Evolutionary conservation across 2,329 filamentous ascomycete species (phyloP).

Genomic region (Hypoxylon sp.): DNA sequence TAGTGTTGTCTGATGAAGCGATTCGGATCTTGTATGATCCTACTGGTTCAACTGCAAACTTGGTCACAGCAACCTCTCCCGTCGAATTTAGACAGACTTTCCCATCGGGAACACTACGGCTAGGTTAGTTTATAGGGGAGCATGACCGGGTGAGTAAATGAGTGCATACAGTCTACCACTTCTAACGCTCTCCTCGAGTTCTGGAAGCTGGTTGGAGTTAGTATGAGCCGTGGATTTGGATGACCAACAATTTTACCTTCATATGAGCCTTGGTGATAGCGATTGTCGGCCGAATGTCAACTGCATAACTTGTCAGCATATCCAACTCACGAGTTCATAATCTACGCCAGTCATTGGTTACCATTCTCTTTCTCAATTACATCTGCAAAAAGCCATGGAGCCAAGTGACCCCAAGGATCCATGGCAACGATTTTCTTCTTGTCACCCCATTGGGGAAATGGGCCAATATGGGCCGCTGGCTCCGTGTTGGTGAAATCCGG

Average conservation of each 20-base stretch:
- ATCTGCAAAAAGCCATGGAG: constrained; percentile 86
- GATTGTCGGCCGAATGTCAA: constrained; percentile 91
- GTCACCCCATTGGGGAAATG: constrained; percentile 90
- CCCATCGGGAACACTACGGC: constrained; percentile 76
- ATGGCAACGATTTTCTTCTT: constrained; percentile 96
- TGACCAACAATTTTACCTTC: constrained; percentile 66
- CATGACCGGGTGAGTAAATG: not conserved
- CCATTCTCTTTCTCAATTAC: constrained; percentile 81
- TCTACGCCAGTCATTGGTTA: constrained; percentile 51
- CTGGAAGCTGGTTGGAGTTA: constrained; percentile 73
- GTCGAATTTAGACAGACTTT: constrained; percentile 89
- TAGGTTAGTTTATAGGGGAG: constrained; percentile 22
- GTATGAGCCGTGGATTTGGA: constrained; percentile 5
- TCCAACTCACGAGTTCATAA: not conserved
- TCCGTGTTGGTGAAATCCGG: constrained; percentile 86
- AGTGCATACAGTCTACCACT: constrained; percentile 76
- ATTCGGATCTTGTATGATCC: constrained; percentile 57
- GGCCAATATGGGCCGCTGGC: constrained; percentile 89
- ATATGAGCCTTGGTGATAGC: constrained; percentile 94
- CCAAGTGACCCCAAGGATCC: constrained; percentile 93
- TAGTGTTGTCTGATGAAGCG: not conserved
- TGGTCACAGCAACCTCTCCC: constrained; percentile 93
- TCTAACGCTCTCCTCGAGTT: constrained; percentile 89
- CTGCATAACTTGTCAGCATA: constrained; percentile 54
- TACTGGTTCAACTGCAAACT: constrained; percentile 95